Percentiles rank a stretch among this genome's conserved stretches.
These are phyloP conservation scores for Huiozyma sinensis DNA, from an alignment of 805 yeast genomes.

Conservation along the genomic window DNA sequence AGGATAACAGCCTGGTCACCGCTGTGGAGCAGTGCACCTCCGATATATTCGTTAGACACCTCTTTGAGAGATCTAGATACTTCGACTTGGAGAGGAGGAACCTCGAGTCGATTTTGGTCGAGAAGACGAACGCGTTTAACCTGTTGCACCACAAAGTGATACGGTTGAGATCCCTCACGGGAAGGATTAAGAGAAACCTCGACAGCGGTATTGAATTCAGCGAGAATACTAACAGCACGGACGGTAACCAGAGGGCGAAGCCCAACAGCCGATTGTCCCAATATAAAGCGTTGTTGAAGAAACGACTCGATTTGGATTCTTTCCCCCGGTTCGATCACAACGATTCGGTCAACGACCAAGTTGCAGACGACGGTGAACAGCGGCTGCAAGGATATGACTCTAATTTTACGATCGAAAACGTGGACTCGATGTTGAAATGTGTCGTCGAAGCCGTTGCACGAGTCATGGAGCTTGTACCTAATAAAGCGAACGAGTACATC, in stretches of 20 bases:
- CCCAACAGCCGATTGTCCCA: constrained; percentile 35
- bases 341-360: neutral
- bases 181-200: constrained; percentile 23
- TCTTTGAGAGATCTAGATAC: constrained; percentile 51
- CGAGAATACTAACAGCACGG: neutral
- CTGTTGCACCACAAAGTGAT: constrained; percentile 25
- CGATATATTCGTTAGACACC: constrained; percentile 64
- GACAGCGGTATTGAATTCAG: constrained; percentile 7
- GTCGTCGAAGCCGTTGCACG: constrained; percentile 72
- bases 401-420: constrained; percentile 31
- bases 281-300: constrained; percentile 47
- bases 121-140: constrained; percentile 26
- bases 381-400: neutral
- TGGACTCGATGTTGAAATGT: constrained; percentile 56
- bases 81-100: constrained; percentile 62
- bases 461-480: constrained; percentile 60
- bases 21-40: constrained; percentile 61
- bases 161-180: constrained; percentile 16
- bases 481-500: constrained; percentile 49
- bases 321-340: neutral
- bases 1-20: constrained; percentile 27
- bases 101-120: constrained; percentile 35
- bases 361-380: neutral
- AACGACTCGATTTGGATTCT: constrained; percentile 30
- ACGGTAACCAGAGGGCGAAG: neutral